Evolutionary conservation across 1,284 basidiomycete genomes (phyloP), one percentile per base, ranked within the genome.

Genomic region (Ceratobasidium sp.): DNA sequence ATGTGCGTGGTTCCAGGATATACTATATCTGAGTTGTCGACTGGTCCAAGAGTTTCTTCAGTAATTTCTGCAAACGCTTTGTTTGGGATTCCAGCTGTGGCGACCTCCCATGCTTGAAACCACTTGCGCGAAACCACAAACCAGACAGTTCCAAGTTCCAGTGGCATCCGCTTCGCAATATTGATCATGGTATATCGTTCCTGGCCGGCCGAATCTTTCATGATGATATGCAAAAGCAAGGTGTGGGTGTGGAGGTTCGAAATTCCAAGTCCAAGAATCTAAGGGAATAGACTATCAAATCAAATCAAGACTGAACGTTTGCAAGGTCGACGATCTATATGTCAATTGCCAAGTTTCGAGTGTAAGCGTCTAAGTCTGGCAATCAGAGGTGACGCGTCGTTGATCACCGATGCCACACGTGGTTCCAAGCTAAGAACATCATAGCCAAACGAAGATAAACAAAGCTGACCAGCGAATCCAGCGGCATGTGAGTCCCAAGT

Each of bases 71-170:
- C 55, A 27, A 73, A 73, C 3, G 60, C 55, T 33, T 81, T 77
- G 54, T 87, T 85, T 3, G 86, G 84, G 33, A 91, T 92, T 70
- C 88, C 89, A 41, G 92, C 92, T 0, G 89, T 87, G 8, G 93
- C 93, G 80, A 89, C 89, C 79, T 88, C 86, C 92, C 93, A 97
- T 20, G 90, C 88, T 73, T 88, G 88, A 85, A 89, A 94, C 95
- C 95, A 97, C 20, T 83, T 81, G 66, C 88, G 84, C 35, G 91
- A 88, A 44, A 96, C 86, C 68, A 97, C 85, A 84, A 91, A 95
- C 94, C 95, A 97, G 2, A 87, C 90, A 75, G 95, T 89, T 54
- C 92, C 93, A 20, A 87, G 83, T 41, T 86, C 83, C 87, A 96
- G 89, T 33, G 86, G 85, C 52, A 82, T 82, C 48, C 82, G 82